A percentile compares a stretch with the other conserved stretches of the same genome.
Evolutionary conservation across 257 asterid genomes (phyloP).

Genomic region (Primulina tabacum): DNA sequence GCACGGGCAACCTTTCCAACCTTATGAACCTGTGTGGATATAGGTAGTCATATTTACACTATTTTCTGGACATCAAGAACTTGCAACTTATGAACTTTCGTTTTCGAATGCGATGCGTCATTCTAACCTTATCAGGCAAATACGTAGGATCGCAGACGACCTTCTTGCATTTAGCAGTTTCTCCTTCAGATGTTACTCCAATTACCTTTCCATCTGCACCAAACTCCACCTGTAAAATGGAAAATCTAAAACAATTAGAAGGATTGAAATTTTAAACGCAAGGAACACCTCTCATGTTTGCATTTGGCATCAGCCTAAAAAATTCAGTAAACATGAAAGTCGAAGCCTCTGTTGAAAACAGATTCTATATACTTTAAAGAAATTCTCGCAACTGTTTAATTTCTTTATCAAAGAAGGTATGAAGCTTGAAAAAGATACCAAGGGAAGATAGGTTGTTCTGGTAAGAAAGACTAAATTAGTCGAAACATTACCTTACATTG

Average conservation of each 20-base stretch:
- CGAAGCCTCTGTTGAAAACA: not conserved
- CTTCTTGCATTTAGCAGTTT: conserved; percentile 97
- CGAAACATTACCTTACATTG: conserved; percentile 68
- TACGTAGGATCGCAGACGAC: conserved; percentile 96
- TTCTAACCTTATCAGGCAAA: conserved; percentile 63
- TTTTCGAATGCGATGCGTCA: conserved; percentile 5
- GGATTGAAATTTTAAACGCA: not conserved
- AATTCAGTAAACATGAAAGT: not conserved
- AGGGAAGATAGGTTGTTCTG: not conserved
- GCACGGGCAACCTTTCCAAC: conserved; percentile 96
- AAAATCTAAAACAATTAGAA: conserved; percentile 6
- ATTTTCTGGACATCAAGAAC: conserved; percentile 22
- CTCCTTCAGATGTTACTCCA: conserved; percentile 98
- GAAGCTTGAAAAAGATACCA: not conserved
- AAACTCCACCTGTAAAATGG: conserved; percentile 66
- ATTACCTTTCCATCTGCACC: conserved; percentile 68
- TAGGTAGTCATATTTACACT: conserved; percentile 20
- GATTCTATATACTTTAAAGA: not conserved
- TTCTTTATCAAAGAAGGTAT: not conserved
- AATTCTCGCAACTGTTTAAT: not conserved
- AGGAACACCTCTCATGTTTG: conserved; percentile 7
- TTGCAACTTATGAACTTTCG: not conserved
- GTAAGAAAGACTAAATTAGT: not conserved
- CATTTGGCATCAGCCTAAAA: not conserved
- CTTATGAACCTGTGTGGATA: conserved; percentile 70